Evolutionary conservation across 2,329 filamentous ascomycete species (phyloP), one percentile per base, ranked within the genome.

Genomic region (Scleromitrula shiraiana): DNA sequence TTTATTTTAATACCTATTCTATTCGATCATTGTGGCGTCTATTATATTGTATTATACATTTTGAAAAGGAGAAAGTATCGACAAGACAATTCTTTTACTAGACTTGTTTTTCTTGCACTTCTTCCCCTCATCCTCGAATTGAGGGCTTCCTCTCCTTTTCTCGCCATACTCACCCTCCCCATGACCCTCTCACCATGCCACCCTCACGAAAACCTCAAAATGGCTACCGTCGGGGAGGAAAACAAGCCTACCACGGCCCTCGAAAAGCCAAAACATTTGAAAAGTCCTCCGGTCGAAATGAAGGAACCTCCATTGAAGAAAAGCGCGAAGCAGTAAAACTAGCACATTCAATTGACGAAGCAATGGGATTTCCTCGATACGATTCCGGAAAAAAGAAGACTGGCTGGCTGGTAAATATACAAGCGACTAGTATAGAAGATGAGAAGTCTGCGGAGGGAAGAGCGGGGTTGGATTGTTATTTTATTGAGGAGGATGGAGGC

Each of bases 361-460:
- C 78, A 53, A 93, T 97, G 82, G 94, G 93, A 45, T 98, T 98
- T 66, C 76, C 83, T 27, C 85, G 91, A 42, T 96, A 90, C 65
- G 94, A 98, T 56, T 83, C 87, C 26, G 93, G 88, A 40, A 88
- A 84, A 69, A 75, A 72, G 58, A 85, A 82, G 63, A 78, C 85
- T 41, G 90, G 94, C 55, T 98, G 93, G 93, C 78, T 98, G 4
- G 88, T 91, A 59, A 98, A 97, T 63, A 87, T 97, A 70, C 88
- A 95, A 64, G 82, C 89, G 32, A 97, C 93, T 0, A 80, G 82
- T 10, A 76, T 98, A 38, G 72, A 95, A 65, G 91, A 97, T 64
- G 78, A 90, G 14, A 86, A 88, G 58, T 77, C 86, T 38, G 83
- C 85, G 1, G 87, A 88, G 5, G 93, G 93, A 30, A 82, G 88